Conservation (phyloP, 2,329 filamentous ascomycete genomes). For the Cordyceps sp. region DNA sequence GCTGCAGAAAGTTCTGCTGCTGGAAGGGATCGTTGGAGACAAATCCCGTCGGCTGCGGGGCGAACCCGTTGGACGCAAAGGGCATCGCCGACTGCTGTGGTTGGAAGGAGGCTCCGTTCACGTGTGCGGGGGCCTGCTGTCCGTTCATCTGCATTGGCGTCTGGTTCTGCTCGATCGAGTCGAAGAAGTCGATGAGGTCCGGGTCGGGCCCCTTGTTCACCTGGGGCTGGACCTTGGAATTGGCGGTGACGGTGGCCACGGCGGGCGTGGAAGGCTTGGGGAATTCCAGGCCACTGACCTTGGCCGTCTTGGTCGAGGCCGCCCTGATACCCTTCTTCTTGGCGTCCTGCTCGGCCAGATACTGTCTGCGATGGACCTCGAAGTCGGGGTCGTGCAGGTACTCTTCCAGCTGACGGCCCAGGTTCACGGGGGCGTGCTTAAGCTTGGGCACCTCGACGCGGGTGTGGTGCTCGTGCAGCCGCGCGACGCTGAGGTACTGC, state of each 20-base stretch:
- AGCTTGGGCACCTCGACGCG: slow-evolving; percentile 89
- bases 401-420: slow-evolving; percentile 80
- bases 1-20: slow-evolving; percentile 14
- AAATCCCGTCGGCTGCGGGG: slow-evolving; percentile 11
- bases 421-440: slow-evolving; percentile 87
- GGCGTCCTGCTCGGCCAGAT: slow-evolving; percentile 71
- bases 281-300: slow-evolving; percentile 17
- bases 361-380: slow-evolving; percentile 82
- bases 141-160: slow-evolving; percentile 42
- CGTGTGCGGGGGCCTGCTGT: slow-evolving; percentile 16
- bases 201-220: slow-evolving; percentile 47
- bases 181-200: slow-evolving; percentile 89
- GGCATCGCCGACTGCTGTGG: slow-evolving; percentile 20
- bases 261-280: slow-evolving; percentile 20
- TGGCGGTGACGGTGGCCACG: slow-evolving; percentile 17
- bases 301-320: slow-evolving; percentile 13
- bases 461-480: slow-evolving; percentile 83
- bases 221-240: slow-evolving; percentile 26
- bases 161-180: slow-evolving; percentile 80
- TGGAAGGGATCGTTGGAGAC: slow-evolving; percentile 15
- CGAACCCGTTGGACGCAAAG: slow-evolving; percentile 10
- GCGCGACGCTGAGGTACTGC: slow-evolving; percentile 70
- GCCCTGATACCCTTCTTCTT: slow-evolving; percentile 31
- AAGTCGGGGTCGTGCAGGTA: slow-evolving; percentile 93
- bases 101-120: slow-evolving; percentile 17